Base-by-base conservation (phyloP, 1,284 basidiomycete genomes). In the Vanrija sp. region DNA sequence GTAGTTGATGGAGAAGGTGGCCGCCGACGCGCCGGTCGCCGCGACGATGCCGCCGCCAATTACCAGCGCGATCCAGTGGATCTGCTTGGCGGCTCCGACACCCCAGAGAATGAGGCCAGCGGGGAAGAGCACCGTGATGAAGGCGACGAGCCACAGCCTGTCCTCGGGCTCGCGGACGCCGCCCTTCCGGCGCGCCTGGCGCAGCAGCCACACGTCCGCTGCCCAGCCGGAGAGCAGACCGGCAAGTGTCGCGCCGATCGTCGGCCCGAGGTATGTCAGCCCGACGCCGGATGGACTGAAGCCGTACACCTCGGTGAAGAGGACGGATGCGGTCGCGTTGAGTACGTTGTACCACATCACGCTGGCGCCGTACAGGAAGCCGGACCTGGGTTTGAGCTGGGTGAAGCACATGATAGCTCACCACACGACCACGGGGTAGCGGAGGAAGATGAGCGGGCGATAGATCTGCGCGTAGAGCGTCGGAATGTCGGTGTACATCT, bases 91-190 rank as follows among this genome's bases (percentile, higher is more conserved):
- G 0, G 62, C 66, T 6, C 66, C 64, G 19, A 69, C 60, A 6
- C 66, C 66, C 57, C 60, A 68, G 7, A 65, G 51, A 22, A 68
- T 55, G 14, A 68, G 56, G 2, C 51, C 65, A 0, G 49, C 56
- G 14, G 67, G 66, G 8, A 54, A 53, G 12, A 67, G 39, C 18
- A 67, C n/a, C 19, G 55, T 55, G 35, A 48, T 57, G 20, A 60
- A 35, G 5, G 51, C 27, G 15, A 67, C 42, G 12, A 66, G 49
- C 51, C 56, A 57, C 10, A 69, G 56, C 10, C 66, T 58, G 50
- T 65, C 57, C 46, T 69, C 67, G 8, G 67, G 66, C 48, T 69
- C 66, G 36, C 66, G 61, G 6, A 67, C 37, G 15, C 63, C 63
- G 16, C 47, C 47, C 39, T 20, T 43, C n/a, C 38, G 6, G 9